These are phyloP conservation scores for Anethum foeniculum DNA, from an alignment of 140 eudicot genomes.

Conservation along the genomic window DNA sequence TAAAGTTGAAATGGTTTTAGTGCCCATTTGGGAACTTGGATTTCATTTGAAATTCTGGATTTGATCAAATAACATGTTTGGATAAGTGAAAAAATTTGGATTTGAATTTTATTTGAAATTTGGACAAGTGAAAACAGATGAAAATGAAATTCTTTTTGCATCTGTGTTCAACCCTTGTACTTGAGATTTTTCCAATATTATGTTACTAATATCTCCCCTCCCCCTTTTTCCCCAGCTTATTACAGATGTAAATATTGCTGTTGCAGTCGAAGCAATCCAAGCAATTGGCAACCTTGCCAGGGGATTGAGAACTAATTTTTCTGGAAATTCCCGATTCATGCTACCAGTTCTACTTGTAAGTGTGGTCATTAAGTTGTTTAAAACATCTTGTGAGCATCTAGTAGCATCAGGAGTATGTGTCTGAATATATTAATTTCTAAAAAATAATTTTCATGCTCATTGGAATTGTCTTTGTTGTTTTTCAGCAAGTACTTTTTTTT, in stretches of 20 bases:
- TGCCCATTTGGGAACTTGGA: too few relatives aligned
- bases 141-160: too few relatives aligned
- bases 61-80: too few relatives aligned
- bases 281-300: slow-evolving; percentile 93
- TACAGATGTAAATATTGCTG: slow-evolving; percentile 96
- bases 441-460: neutral
- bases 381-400: neutral
- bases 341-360: slow-evolving; percentile 85
- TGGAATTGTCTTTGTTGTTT: neutral
- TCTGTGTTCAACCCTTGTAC: neutral
- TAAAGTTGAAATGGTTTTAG: neutral
- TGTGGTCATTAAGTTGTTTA: slow-evolving; percentile 6
- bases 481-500: neutral
- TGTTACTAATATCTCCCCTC: neutral
- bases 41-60: too few relatives aligned
- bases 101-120: too few relatives aligned
- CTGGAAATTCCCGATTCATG: slow-evolving; percentile 77
- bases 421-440: neutral
- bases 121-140: too few relatives aligned
- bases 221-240: slow-evolving; percentile 56
- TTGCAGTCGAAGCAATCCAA: slow-evolving; percentile 94
- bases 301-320: slow-evolving; percentile 75
- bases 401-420: neutral
- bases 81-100: too few relatives aligned
- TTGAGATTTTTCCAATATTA: too few relatives aligned